phyloP scores from a whole-genome alignment of 306 rosid species.

The Adenanthera pavonina region DNA sequence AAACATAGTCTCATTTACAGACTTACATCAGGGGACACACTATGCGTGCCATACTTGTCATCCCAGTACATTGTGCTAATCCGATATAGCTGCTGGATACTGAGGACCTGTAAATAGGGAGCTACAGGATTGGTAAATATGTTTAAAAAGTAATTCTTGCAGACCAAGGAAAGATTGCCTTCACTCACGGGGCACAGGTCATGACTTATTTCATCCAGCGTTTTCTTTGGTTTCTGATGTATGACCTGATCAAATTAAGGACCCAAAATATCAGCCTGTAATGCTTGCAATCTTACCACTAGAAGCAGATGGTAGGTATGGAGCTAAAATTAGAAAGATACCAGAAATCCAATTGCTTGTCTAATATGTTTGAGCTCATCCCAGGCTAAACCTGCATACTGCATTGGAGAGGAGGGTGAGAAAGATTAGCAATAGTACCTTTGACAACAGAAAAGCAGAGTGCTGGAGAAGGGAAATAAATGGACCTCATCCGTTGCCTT shows the following conservation, averaged over 20 bases:
- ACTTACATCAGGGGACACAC: constrained; percentile 83
- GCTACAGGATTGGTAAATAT: constrained; percentile 15
- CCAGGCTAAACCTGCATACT: constrained; percentile 90
- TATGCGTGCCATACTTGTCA: constrained; percentile 54
- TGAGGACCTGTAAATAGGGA: constrained; percentile 71
- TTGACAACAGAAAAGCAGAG: constrained; percentile 16
- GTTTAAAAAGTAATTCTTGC: constrained; percentile 26
- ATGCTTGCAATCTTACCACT: constrained; percentile 15
- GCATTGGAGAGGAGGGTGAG: constrained; percentile 1
- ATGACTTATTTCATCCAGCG: constrained; percentile 88
- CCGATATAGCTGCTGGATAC: constrained; percentile 94
- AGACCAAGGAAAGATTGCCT: constrained; percentile 20
- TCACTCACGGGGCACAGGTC: constrained; percentile 93
- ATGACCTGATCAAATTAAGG: constrained; percentile 70
- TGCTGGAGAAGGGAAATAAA: constrained; percentile 23
- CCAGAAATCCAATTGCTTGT: constrained; percentile 99
- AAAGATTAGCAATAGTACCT: constrained; percentile 23
- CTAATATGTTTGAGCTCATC: constrained; percentile 96
- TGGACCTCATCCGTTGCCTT: constrained; percentile 89
- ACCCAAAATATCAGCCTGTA: constrained; percentile 36
- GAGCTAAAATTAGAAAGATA: constrained; percentile 40
- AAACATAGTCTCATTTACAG: constrained; percentile 44
- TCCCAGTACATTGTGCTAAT: constrained; percentile 99
- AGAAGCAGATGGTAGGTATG: constrained; percentile 22
- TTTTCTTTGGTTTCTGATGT: constrained; percentile 98